Evolutionary conservation across 75 land plant species (phyloP).

Genomic region (Pinus tabuliformis): DNA sequence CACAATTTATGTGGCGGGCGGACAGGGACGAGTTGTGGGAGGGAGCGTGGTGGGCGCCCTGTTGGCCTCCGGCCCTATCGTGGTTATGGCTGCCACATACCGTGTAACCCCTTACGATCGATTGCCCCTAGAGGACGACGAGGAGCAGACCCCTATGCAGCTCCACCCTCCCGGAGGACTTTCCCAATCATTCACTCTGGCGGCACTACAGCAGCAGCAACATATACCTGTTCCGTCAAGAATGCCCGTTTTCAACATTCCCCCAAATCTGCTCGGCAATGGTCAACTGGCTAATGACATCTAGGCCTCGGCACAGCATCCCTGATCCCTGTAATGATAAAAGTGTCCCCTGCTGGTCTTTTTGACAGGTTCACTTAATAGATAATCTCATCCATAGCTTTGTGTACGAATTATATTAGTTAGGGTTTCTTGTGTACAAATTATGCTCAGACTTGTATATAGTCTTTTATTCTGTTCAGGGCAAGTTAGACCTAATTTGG

Average conservation of each 20-base stretch:
- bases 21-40: constrained; percentile 41
- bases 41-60: constrained; percentile 27
- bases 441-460: constrained; percentile 2
- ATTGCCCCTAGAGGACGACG: constrained; percentile 14
- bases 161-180: not conserved
- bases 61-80: constrained; percentile 13
- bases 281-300: constrained; percentile 38
- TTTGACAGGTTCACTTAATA: not conserved
- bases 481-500: not conserved
- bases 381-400: not conserved
- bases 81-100: constrained; percentile 16
- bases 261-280: constrained; percentile 26
- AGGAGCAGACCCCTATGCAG: not conserved
- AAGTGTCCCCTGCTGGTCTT: no score
- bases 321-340: constrained; percentile 7
- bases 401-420: no score
- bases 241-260: constrained; percentile 28
- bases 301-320: constrained; percentile 31
- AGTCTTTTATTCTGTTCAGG: not conserved
- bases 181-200: not conserved
- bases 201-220: not conserved
- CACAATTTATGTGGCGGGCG: constrained; percentile 33
- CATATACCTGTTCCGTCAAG: not conserved
- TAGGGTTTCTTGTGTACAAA: not conserved
- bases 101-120: constrained; percentile 10